phyloP scores from a whole-genome alignment of 805 yeast species.

The Tetrapisispora pingtungensis region DNA sequence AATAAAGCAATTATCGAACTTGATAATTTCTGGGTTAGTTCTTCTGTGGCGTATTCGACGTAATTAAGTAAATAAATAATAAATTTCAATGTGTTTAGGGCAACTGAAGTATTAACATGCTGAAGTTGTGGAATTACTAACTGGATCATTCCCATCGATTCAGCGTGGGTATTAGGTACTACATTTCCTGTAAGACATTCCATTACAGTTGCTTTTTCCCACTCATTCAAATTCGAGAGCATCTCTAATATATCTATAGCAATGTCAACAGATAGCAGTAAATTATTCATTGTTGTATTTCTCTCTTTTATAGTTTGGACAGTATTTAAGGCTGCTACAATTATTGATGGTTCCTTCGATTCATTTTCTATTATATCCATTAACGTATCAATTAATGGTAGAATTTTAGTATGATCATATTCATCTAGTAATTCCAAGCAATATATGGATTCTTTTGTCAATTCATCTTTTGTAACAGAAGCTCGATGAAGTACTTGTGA shows the following conservation, averaged over 20 bases:
- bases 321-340: conserved; percentile 63
- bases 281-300: conserved; percentile 14
- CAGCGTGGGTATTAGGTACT: conserved; percentile 60
- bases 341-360: conserved; percentile 45
- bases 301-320: conserved; percentile 54
- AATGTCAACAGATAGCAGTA: conserved; percentile 34
- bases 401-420: conserved; percentile 38
- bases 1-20: conserved; percentile 58
- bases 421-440: conserved; percentile 60
- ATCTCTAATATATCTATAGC: conserved; percentile 30
- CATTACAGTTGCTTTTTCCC: conserved; percentile 65
- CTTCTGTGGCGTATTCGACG: conserved; percentile 44
- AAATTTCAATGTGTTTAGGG: conserved; percentile 62
- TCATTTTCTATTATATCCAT: conserved; percentile 31
- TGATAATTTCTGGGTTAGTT: conserved; percentile 55
- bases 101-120: conserved; percentile 75
- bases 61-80: conserved; percentile 67
- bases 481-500: conserved; percentile 33
- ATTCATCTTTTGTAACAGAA: conserved; percentile 34
- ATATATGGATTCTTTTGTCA: conserved; percentile 61
- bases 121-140: conserved; percentile 59
- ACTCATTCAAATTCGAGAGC: conserved; percentile 39
- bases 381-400: conserved; percentile 34
- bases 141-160: conserved; percentile 58
- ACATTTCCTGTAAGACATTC: conserved; percentile 50